Evolutionary conservation across 139 green algal species (phyloP).

Genomic region (Tetradesmus lagerheimii): DNA sequence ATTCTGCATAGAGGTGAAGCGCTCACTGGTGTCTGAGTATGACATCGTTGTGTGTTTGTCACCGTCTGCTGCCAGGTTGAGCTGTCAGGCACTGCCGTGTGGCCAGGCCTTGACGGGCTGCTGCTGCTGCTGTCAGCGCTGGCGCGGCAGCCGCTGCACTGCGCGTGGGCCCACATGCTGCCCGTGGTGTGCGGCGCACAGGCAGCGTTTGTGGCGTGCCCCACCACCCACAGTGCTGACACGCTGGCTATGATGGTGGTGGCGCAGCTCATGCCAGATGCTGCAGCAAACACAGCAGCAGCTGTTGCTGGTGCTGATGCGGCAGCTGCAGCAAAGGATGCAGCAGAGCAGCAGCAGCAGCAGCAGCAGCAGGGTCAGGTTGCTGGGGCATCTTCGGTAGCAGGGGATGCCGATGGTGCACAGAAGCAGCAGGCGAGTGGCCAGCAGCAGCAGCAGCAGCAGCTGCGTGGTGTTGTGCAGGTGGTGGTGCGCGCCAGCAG

Average conservation of each 20-base stretch:
- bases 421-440: slow-evolving; percentile 15
- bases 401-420: not conserved
- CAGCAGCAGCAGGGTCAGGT: slow-evolving; percentile 4
- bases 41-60: no score
- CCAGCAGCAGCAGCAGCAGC: slow-evolving; percentile 22
- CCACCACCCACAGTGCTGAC: slow-evolving; percentile 7
- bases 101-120: slow-evolving; percentile 61
- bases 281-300: not conserved
- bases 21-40: no score
- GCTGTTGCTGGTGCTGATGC: not conserved
- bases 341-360: not conserved
- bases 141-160: slow-evolving; percentile 57
- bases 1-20: no score
- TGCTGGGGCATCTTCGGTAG: not conserved
- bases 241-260: slow-evolving; percentile 40
- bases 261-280: slow-evolving; percentile 39
- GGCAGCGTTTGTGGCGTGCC: slow-evolving; percentile 49
- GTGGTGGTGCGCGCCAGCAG: slow-evolving; percentile 37
- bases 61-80: slow-evolving; percentile 32
- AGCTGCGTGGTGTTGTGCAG: slow-evolving; percentile 34
- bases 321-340: not conserved
- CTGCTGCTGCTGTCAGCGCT: slow-evolving; percentile 63
- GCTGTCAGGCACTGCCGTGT: slow-evolving; percentile 56
- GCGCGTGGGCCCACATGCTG: slow-evolving; percentile 51
- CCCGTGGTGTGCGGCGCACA: slow-evolving; percentile 58